Evolutionary conservation across 352 stramenopile species (phyloP).

Genomic region (Phytopythium ostracodes): DNA sequence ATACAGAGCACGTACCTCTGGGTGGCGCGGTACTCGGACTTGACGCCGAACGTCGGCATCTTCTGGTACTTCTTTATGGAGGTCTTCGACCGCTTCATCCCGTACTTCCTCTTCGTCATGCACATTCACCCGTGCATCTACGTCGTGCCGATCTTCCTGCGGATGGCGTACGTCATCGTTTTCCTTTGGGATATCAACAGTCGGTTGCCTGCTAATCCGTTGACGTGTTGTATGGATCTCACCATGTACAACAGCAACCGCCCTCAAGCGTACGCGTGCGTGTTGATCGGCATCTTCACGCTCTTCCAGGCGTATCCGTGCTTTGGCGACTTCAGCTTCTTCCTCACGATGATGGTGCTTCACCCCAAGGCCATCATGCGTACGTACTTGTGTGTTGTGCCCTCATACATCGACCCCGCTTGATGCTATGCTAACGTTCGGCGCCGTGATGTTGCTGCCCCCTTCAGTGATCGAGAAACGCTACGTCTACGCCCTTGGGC

Average conservation of each 20-base stretch:
- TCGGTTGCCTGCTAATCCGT: neutral
- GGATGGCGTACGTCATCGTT: slow-evolving; percentile 45
- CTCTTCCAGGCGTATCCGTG: slow-evolving; percentile 79
- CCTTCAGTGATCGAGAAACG: slow-evolving; percentile 67
- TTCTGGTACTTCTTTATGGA: slow-evolving; percentile 91
- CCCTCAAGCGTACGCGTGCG: slow-evolving; percentile 63
- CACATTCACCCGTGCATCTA: slow-evolving; percentile 82
- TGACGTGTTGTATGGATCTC: neutral
- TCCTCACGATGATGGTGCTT: slow-evolving; percentile 54
- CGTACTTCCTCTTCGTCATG: slow-evolving; percentile 81
- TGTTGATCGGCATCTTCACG: slow-evolving; percentile 66
- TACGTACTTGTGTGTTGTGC: slow-evolving; percentile 11
- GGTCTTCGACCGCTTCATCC: slow-evolving; percentile 83
- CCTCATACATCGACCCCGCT: too few relatives aligned
- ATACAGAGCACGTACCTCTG: slow-evolving; percentile 75
- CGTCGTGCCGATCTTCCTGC: slow-evolving; percentile 70
- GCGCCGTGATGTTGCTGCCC: too few relatives aligned
- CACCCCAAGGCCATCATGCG: slow-evolving; percentile 80
- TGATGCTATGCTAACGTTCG: too few relatives aligned
- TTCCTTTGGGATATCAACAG: neutral
- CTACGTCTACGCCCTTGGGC: slow-evolving; percentile 65
- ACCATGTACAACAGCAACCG: slow-evolving; percentile 39
- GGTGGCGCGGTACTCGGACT: slow-evolving; percentile 71
- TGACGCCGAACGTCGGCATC: slow-evolving; percentile 82
- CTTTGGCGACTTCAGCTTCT: slow-evolving; percentile 81